phyloP scores from a whole-genome alignment of 306 rosid species.

The Gastrolobium bilobum region DNA sequence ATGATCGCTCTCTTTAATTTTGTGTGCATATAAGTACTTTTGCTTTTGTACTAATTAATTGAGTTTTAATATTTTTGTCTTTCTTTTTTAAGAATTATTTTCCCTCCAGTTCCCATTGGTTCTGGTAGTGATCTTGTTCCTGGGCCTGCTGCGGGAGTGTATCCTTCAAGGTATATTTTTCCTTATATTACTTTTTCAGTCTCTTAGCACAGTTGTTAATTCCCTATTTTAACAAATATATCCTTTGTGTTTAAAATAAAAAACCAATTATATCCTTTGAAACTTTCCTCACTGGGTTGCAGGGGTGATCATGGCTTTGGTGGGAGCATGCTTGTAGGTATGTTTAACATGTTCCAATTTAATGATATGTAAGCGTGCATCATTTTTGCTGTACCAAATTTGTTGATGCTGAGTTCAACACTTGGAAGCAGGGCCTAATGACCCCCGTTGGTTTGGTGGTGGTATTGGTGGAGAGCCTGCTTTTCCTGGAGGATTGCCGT shows the following conservation, averaged over 20 bases:
- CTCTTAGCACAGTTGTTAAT: not conserved
- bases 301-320: constrained; percentile 67
- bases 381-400: constrained; percentile 16
- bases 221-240: not conserved
- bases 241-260: too few relatives aligned
- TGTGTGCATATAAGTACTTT: not conserved
- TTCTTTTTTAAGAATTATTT: constrained; percentile 54
- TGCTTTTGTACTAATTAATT: constrained; percentile 7
- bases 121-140: constrained; percentile 73
- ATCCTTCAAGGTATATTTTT: constrained; percentile 68
- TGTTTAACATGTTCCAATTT: constrained; percentile 38
- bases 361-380: not conserved
- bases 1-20: not conserved
- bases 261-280: not conserved
- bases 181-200: constrained; percentile 13
- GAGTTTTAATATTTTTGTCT: constrained; percentile 21
- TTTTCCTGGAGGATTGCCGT: constrained; percentile 75
- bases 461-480: constrained; percentile 64
- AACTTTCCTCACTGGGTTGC: constrained; percentile 39
- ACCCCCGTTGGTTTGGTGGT: constrained; percentile 73
- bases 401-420: constrained; percentile 31
- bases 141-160: constrained; percentile 83
- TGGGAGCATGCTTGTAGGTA: constrained; percentile 85
- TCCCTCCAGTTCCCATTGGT: constrained; percentile 71
- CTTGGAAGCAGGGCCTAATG: constrained; percentile 72